These are phyloP conservation scores for Knoxia roxburghii DNA, from an alignment of 257 asterid species.

Conservation along the genomic window DNA sequence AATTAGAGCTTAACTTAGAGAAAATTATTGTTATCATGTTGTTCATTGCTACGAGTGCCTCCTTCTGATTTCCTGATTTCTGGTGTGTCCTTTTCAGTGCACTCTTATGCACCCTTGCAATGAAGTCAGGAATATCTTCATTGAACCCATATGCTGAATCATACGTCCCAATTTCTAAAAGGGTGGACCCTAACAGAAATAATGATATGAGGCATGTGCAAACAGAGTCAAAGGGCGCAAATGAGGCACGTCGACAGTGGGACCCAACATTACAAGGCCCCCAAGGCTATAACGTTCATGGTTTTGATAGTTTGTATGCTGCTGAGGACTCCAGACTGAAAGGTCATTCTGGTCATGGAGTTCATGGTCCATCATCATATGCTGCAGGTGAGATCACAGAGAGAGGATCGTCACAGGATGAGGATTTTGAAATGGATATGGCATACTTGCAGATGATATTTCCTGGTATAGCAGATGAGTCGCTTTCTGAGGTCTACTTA, in stretches of 20 bases:
- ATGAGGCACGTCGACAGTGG: conserved; percentile 31
- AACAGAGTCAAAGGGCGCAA: conserved; percentile 31
- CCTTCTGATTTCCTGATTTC: background rate
- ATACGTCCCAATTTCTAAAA: conserved; percentile 64
- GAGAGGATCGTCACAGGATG: conserved; percentile 32
- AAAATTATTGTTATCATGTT: background rate
- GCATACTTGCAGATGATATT: conserved; percentile 61
- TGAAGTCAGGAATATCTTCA: conserved; percentile 65
- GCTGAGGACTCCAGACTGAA: conserved; percentile 31
- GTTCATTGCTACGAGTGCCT: background rate
- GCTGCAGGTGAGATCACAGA: conserved; percentile 31
- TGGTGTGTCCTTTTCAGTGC: conserved; percentile 13
- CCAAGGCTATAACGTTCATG: conserved; percentile 21
- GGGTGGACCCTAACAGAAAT: conserved; percentile 37
- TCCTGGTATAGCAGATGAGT: conserved; percentile 73
- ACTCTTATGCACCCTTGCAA: conserved; percentile 33
- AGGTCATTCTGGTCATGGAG: conserved; percentile 31
- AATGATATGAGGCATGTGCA: conserved; percentile 23
- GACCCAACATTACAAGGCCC: conserved; percentile 27
- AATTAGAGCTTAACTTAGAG: background rate
- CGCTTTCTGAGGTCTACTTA: conserved; percentile 59
- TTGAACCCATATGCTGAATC: conserved; percentile 79
- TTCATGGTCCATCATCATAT: conserved; percentile 48
- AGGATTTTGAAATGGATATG: conserved; percentile 57
- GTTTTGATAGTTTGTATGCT: conserved; percentile 22